Base-by-base conservation (phyloP, 129 eudicot species). In the Flaveria bidentis region DNA sequence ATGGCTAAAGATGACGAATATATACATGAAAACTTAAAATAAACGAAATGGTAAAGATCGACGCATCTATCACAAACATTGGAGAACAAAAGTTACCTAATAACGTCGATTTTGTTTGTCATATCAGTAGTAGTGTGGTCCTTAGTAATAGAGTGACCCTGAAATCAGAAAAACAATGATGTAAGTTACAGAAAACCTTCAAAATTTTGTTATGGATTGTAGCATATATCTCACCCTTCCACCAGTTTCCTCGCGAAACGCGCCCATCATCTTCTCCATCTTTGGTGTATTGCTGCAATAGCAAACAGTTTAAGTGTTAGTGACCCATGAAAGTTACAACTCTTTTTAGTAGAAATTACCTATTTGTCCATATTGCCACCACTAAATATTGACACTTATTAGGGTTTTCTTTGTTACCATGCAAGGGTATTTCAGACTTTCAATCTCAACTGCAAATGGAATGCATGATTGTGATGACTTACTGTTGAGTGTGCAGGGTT, bases 161-260 rank as follows among this genome's bases (percentile, higher is more conserved):
- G 87, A 74, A 71, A 52, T 73, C 46, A 78, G 55, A 23, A 44
- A 57, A 74, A 74, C 60, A 30, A 82, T 17, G 52, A 61, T 66
- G 66, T 14, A 83, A n/a, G n/a, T 58, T 18, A 53, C 9, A 39
- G 26, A 33, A 63, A 63, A 28, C 45, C 44, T 2, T 63, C 46
- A 15, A 56, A 30, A 9, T 30, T 28, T 28, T 30, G 69, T 63
- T 30, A 63, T 63, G 69, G 45, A 63, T 63, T 33, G 22, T 63
- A 63, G 41, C 41, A 12, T 9, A 63, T 63, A 16, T 28, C 45
- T 63, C 33, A 90, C 98, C 98, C 82, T 88, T 92, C 98, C 98
- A 93, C 96, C 96, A 93, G 53, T 90, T 92, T 72, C 98, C 98
- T 83, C 96, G 74, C 14, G 98, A 88, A 75, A 94, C 98, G 82